phyloP scores from a whole-genome alignment of 148 eudicot genomes.

The Tetragonia tetragonoides region DNA sequence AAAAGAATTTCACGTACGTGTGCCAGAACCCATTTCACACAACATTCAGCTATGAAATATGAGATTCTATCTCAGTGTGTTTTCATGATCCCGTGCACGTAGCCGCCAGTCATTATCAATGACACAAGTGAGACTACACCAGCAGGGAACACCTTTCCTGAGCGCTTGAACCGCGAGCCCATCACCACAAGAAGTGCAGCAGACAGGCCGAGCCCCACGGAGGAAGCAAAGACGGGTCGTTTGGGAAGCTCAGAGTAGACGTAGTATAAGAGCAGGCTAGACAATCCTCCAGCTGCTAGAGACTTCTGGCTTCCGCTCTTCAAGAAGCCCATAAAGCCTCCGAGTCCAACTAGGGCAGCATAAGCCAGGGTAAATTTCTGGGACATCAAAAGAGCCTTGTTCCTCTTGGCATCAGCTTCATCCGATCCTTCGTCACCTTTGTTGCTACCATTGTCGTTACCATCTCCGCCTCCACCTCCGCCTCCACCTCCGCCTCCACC shows the following conservation, averaged over 20 bases:
- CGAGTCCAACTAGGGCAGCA: slow-evolving; percentile 76
- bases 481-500: slow-evolving; percentile 48
- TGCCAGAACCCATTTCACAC: slow-evolving; percentile 5
- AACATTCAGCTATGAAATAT: neutral
- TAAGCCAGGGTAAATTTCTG: slow-evolving; percentile 84
- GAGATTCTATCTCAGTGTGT: slow-evolving; percentile 38
- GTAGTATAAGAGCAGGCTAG: slow-evolving; percentile 51
- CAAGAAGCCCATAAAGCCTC: slow-evolving; percentile 78
- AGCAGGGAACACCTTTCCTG: slow-evolving; percentile 88
- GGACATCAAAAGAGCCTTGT: slow-evolving; percentile 64
- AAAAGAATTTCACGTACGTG: neutral
- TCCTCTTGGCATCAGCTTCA: slow-evolving; percentile 39
- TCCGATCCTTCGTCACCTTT: slow-evolving; percentile 38
- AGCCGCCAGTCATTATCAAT: slow-evolving; percentile 77
- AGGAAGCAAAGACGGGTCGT: slow-evolving; percentile 69
- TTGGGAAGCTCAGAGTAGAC: slow-evolving; percentile 74
- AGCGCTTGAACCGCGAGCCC: slow-evolving; percentile 77
- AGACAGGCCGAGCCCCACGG: slow-evolving; percentile 79
- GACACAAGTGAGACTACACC: slow-evolving; percentile 81
- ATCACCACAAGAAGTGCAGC: slow-evolving; percentile 81
- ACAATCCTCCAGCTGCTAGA: slow-evolving; percentile 67
- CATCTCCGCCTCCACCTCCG: slow-evolving; percentile 49
- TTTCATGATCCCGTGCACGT: slow-evolving; percentile 66
- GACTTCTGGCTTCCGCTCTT: slow-evolving; percentile 83
- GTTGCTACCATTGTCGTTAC: slow-evolving; percentile 27